Conservation (phyloP, 1,284 basidiomycete genomes). For the Trametes pubescens region DNA sequence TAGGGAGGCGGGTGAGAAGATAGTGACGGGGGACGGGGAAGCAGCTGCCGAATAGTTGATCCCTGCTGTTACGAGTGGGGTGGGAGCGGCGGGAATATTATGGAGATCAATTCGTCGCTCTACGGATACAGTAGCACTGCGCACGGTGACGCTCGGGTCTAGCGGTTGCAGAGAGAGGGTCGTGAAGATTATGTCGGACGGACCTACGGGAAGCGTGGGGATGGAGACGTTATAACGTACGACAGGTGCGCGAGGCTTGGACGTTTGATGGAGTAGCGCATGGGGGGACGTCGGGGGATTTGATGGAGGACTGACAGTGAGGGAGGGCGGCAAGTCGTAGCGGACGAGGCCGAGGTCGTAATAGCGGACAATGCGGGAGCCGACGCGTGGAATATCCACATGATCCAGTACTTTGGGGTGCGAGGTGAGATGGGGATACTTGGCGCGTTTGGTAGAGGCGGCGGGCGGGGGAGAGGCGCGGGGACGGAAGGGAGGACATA, state of each 20-base stretch:
- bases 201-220: constrained; percentile 49
- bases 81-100: constrained; percentile 35
- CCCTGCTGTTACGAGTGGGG: constrained; percentile 36
- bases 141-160: constrained; percentile 44
- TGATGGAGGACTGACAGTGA: constrained; percentile 27
- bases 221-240: constrained; percentile 48
- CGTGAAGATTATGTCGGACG: constrained; percentile 50
- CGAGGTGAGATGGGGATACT: constrained; percentile 30
- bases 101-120: constrained; percentile 51
- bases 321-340: constrained; percentile 55
- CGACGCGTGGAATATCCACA: constrained; percentile 67
- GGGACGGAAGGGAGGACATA: constrained; percentile 46
- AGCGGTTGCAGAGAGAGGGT: constrained; percentile 46
- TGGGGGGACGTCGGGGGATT: constrained; percentile 26
- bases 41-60: constrained; percentile 34
- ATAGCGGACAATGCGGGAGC: constrained; percentile 69
- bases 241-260: constrained; percentile 44
- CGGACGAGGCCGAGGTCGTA: constrained; percentile 73
- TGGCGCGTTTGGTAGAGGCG: constrained; percentile 23
- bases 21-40: constrained; percentile 36
- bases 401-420: constrained; percentile 66
- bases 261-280: constrained; percentile 36
- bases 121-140: constrained; percentile 47
- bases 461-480: constrained; percentile 33
- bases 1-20: constrained; percentile 25